phyloP scores from a whole-genome alignment of 495 filamentous ascomycete genomes.

The Tuber magnatum region DNA sequence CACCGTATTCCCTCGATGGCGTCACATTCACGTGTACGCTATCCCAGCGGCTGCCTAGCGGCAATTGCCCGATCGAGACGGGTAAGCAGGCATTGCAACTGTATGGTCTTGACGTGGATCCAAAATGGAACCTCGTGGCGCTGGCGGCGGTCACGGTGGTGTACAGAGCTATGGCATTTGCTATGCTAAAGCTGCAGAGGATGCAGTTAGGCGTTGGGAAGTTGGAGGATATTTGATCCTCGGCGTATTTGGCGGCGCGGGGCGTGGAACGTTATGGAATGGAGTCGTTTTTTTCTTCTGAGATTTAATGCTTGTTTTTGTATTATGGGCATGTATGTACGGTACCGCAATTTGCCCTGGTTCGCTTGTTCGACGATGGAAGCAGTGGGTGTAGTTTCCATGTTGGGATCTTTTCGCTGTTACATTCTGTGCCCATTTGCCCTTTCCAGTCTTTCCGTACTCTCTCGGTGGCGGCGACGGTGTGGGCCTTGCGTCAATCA shows the following conservation, averaged over 20 bases:
- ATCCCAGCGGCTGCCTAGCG: slow-evolving; percentile 50
- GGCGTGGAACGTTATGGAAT: background rate
- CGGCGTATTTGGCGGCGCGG: background rate
- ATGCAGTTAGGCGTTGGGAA: slow-evolving; percentile 31
- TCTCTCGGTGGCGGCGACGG: too few relatives aligned
- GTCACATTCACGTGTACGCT: slow-evolving; percentile 56
- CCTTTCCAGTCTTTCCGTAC: too few relatives aligned
- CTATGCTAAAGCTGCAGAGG: slow-evolving; percentile 49
- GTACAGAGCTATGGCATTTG: slow-evolving; percentile 60
- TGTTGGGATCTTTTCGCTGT: background rate
- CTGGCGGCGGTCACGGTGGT: slow-evolving; percentile 54
- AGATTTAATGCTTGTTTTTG: background rate
- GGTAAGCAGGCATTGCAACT: slow-evolving; percentile 58
- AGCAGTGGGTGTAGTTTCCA: background rate
- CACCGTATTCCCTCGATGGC: slow-evolving; percentile 52
- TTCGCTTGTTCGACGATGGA: background rate
- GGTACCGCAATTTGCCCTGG: background rate
- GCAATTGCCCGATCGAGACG: slow-evolving; percentile 54
- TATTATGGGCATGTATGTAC: background rate
- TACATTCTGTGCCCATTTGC: background rate
- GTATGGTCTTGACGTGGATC: slow-evolving; percentile 56
- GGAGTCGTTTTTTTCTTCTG: background rate
- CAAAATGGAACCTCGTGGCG: slow-evolving; percentile 53
- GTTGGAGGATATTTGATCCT: slow-evolving; percentile 5
- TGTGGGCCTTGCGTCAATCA: too few relatives aligned